A percentile compares a stretch with the other conserved stretches of the same genome.
These are phyloP conservation scores for Fusarium ramigenum DNA, from an alignment of 2,329 filamentous ascomycete genomes.

Conservation along the genomic window DNA sequence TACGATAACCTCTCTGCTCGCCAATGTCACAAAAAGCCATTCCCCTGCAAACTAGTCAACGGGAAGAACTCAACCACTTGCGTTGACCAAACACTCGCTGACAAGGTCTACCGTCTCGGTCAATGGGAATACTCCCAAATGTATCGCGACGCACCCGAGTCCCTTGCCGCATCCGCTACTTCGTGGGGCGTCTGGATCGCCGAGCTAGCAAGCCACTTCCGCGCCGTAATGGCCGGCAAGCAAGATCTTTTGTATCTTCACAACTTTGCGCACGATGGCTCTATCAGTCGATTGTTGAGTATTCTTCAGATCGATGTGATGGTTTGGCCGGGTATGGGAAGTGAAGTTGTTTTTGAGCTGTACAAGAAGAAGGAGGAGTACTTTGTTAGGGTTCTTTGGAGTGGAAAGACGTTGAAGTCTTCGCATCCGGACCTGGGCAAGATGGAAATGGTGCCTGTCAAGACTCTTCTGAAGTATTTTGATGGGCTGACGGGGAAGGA, in stretches of 20 bases:
- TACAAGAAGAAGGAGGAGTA: conserved; percentile 58
- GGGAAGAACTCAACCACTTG: conserved; percentile 63
- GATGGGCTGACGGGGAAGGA: conserved; percentile 72
- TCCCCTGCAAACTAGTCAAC: conserved; percentile 70
- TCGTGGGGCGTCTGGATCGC: conserved; percentile 79
- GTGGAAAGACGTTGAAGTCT: conserved; percentile 72
- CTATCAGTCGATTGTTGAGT: conserved; percentile 70
- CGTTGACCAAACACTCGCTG: conserved; percentile 68
- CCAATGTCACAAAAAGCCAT: conserved; percentile 77
- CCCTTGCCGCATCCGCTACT: conserved; percentile 68
- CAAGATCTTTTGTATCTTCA: conserved; percentile 67
- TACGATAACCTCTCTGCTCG: conserved; percentile 84
- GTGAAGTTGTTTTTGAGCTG: conserved; percentile 80
- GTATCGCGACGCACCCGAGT: conserved; percentile 72
- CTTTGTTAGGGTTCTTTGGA: conserved; percentile 76
- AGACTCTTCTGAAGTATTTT: conserved; percentile 73
- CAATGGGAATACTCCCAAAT: conserved; percentile 84
- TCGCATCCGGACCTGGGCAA: conserved; percentile 73
- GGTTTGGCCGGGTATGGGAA: conserved; percentile 87
- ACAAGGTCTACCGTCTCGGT: conserved; percentile 78
- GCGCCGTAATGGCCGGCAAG: conserved; percentile 57
- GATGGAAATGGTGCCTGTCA: conserved; percentile 76
- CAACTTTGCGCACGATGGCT: conserved; percentile 84
- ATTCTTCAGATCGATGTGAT: conserved; percentile 75
- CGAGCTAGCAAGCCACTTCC: conserved; percentile 74